Conservation (phyloP, 257 asterid genomes). For the Misopates orontium region DNA sequence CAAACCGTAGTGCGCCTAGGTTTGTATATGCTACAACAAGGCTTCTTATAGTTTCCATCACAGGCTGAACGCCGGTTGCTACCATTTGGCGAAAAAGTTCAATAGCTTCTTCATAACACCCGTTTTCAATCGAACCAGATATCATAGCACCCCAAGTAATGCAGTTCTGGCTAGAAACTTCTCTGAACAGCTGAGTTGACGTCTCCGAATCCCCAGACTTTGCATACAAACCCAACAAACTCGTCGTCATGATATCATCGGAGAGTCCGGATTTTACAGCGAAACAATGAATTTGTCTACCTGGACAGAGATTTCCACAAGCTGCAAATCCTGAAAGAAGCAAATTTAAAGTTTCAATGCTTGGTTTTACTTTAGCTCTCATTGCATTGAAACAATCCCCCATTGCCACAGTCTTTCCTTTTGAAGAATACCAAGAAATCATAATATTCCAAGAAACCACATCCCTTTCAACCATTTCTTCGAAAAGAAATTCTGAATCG, state of each 20-base stretch:
- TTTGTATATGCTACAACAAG: slow-evolving; percentile 33
- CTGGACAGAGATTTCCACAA: slow-evolving; percentile 22
- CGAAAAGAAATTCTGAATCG: slow-evolving; percentile 40
- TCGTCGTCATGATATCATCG: slow-evolving; percentile 39
- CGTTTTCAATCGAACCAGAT: slow-evolving; percentile 29
- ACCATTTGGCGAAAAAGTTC: slow-evolving; percentile 34
- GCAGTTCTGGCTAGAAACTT: slow-evolving; percentile 23
- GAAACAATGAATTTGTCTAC: slow-evolving; percentile 42
- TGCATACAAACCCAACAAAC: slow-evolving; percentile 43
- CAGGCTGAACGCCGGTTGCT: slow-evolving; percentile 30
- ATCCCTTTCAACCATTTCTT: slow-evolving; percentile 34
- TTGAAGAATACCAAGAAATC: slow-evolving; percentile 35
- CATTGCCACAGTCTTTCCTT: slow-evolving; percentile 27
- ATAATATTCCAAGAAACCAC: slow-evolving; percentile 50
- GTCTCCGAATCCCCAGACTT: slow-evolving; percentile 31
- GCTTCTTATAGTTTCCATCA: slow-evolving; percentile 31
- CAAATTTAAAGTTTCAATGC: slow-evolving; percentile 40
- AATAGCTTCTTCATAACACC: slow-evolving; percentile 31
- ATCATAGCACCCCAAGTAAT: slow-evolving; percentile 34
- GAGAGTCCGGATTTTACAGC: slow-evolving; percentile 40
- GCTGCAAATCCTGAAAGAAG: slow-evolving; percentile 38
- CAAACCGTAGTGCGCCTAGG: slow-evolving; percentile 38
- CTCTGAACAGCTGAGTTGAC: slow-evolving; percentile 35
- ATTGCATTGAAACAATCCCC: slow-evolving; percentile 32
- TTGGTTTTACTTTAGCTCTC: slow-evolving; percentile 33